These are phyloP conservation scores for Flaveria bidentis DNA, from an alignment of 129 eudicot species.

Conservation along the genomic window DNA sequence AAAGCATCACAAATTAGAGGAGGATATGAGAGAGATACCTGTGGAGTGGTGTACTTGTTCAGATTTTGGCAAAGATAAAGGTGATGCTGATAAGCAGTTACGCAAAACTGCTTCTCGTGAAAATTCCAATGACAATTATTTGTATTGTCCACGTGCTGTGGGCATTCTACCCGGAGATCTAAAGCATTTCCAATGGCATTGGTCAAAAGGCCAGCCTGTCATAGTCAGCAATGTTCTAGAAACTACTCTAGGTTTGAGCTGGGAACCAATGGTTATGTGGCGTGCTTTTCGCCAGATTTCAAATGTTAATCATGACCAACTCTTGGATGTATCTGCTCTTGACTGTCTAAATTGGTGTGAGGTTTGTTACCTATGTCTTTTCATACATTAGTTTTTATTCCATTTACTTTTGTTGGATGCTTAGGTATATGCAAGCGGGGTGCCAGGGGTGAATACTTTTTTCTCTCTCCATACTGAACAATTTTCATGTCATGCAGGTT, in stretches of 20 bases:
- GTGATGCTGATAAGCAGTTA: slow-evolving; percentile 20
- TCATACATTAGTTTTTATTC: neutral
- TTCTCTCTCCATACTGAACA: neutral
- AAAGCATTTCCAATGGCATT: slow-evolving; percentile 81
- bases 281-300: slow-evolving; percentile 77
- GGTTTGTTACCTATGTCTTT: slow-evolving; percentile 43
- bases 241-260: slow-evolving; percentile 73
- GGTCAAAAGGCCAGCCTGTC: slow-evolving; percentile 82
- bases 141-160: slow-evolving; percentile 65
- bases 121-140: slow-evolving; percentile 49
- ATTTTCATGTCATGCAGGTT: slow-evolving; percentile 43
- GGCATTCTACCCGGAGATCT: slow-evolving; percentile 52
- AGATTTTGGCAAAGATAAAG: slow-evolving; percentile 17
- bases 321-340: slow-evolving; percentile 59
- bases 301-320: slow-evolving; percentile 35
- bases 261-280: slow-evolving; percentile 99
- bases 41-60: slow-evolving; percentile 46
- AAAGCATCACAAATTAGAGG: slow-evolving; percentile 21
- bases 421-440: neutral
- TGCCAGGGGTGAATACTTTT: neutral
- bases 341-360: slow-evolving; percentile 85
- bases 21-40: slow-evolving; percentile 28
- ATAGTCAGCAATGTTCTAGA: slow-evolving; percentile 73
- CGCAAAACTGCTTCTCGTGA: slow-evolving; percentile 64
- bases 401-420: neutral